A percentile compares a stretch with the other conserved stretches of the same genome.
phyloP scores from a whole-genome alignment of 768 basidiomycete species.

The Tulasnella sp. region DNA sequence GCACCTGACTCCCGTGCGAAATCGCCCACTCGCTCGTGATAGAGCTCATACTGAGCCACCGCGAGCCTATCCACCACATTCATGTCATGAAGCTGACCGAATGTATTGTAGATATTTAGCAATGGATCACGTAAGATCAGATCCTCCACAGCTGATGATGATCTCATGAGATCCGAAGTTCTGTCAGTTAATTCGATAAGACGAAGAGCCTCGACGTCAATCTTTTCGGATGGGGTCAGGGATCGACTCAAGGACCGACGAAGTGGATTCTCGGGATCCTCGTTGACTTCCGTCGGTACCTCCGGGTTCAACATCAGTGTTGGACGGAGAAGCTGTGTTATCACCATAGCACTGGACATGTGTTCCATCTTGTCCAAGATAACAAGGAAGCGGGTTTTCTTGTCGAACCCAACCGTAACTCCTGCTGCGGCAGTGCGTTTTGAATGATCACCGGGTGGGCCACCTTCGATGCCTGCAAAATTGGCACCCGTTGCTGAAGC shows the following conservation, averaged over 20 bases:
- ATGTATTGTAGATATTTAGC: constrained; percentile 61
- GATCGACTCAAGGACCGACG: not conserved
- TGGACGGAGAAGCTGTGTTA: constrained; percentile 66
- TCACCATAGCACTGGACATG: constrained; percentile 76
- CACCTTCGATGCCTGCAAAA: constrained; percentile 34
- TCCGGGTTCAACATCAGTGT: constrained; percentile 13
- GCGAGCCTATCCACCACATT: constrained; percentile 27
- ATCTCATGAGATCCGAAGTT: constrained; percentile 50
- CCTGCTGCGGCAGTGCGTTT: too few relatives aligned
- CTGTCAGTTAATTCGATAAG: constrained; percentile 72
- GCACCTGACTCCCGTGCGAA: constrained; percentile 46
- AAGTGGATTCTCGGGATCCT: constrained; percentile 1
- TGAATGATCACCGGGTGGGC: constrained; percentile 24
- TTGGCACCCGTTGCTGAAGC: constrained; percentile 35
- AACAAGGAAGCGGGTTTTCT: constrained; percentile 59
- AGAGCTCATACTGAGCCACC: constrained; percentile 30
- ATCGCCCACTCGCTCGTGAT: constrained; percentile 45
- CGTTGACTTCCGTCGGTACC: not conserved
- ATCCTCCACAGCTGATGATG: constrained; percentile 50
- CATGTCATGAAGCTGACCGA: constrained; percentile 51
- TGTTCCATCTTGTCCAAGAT: constrained; percentile 86
- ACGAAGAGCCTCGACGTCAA: constrained; percentile 57
- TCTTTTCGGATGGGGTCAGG: constrained; percentile 4
- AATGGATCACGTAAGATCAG: constrained; percentile 54
- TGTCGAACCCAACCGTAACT: constrained; percentile 23